Percentiles rank a stretch among this genome's conserved stretches.
These are phyloP conservation scores for Elongisporangium undulatum DNA, from an alignment of 352 stramenopile genomes.

Conservation along the genomic window DNA sequence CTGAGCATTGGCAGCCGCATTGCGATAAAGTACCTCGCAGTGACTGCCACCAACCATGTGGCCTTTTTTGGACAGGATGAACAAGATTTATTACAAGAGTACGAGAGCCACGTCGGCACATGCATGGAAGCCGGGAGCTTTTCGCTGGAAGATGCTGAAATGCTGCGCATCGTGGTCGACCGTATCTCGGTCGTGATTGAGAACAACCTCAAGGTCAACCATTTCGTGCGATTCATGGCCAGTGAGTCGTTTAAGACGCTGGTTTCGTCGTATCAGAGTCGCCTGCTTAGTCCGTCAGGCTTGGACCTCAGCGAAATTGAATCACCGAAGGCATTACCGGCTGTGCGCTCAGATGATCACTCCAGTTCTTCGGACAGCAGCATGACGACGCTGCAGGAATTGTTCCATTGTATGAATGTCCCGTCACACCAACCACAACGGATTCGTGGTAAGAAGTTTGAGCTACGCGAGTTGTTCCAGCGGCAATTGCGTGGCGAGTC, in stretches of 20 bases:
- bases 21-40: conserved; percentile 55
- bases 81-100: conserved; percentile 48
- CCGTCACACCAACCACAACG: conserved; percentile 74
- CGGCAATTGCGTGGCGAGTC: conserved; percentile 51
- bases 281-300: conserved; percentile 59
- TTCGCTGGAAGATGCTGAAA: conserved; percentile 56
- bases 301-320: conserved; percentile 22
- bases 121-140: conserved; percentile 66
- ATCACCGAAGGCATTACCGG: conserved; percentile 8
- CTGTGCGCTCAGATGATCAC: conserved; percentile 8
- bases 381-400: conserved; percentile 79
- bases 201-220: conserved; percentile 77
- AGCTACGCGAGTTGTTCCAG: conserved; percentile 59
- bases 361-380: conserved; percentile 60
- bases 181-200: conserved; percentile 61
- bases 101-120: conserved; percentile 47
- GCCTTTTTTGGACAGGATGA: conserved; percentile 68
- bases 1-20: conserved; percentile 45
- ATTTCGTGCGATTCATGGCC: conserved; percentile 85
- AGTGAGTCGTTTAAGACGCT: conserved; percentile 79
- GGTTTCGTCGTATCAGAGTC: conserved; percentile 70
- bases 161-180: conserved; percentile 47
- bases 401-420: conserved; percentile 89
- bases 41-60: conserved; percentile 48
- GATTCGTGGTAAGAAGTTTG: conserved; percentile 67